Percentiles rank a stretch among this genome's conserved stretches.
Evolutionary conservation across 192 early-diverging fungal species (phyloP).

Genomic region (Oehlia diaphana): DNA sequence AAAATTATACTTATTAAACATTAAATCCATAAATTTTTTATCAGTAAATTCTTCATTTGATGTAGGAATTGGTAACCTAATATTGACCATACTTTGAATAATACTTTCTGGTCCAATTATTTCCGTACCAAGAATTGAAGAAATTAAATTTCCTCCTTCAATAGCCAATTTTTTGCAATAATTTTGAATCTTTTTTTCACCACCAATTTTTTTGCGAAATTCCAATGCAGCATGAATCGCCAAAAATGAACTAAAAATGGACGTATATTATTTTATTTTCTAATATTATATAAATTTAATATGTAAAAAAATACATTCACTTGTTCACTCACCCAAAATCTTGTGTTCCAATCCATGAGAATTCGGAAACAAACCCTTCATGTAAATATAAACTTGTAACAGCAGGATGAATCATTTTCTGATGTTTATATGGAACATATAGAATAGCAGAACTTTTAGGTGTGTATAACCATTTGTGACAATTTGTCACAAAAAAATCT

Average conservation of each 20-base stretch:
- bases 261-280: not conserved
- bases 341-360: conserved; percentile 48
- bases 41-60: conserved; percentile 26
- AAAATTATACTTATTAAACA: conserved; percentile 47
- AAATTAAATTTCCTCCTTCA: conserved; percentile 53
- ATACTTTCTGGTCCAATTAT: conserved; percentile 50
- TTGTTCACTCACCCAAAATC: conserved; percentile 35
- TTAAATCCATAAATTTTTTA: conserved; percentile 28
- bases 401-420: conserved; percentile 48
- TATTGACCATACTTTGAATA: conserved; percentile 60
- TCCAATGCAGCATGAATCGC: conserved; percentile 43
- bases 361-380: conserved; percentile 45
- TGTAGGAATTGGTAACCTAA: conserved; percentile 47
- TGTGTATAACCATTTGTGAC: conserved; percentile 70
- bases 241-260: conserved; percentile 32
- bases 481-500: conserved; percentile 70
- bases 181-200: conserved; percentile 56
- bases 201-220: conserved; percentile 57
- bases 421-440: conserved; percentile 53
- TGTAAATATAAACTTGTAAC: conserved; percentile 46
- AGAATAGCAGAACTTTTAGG: conserved; percentile 54
- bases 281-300: not conserved
- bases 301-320: not conserved
- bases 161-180: conserved; percentile 57
- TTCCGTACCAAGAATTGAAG: conserved; percentile 58